These are phyloP conservation scores for Vitis vinifera DNA, from an alignment of 164 flowering plant genomes.

Conservation along the genomic window DNA sequence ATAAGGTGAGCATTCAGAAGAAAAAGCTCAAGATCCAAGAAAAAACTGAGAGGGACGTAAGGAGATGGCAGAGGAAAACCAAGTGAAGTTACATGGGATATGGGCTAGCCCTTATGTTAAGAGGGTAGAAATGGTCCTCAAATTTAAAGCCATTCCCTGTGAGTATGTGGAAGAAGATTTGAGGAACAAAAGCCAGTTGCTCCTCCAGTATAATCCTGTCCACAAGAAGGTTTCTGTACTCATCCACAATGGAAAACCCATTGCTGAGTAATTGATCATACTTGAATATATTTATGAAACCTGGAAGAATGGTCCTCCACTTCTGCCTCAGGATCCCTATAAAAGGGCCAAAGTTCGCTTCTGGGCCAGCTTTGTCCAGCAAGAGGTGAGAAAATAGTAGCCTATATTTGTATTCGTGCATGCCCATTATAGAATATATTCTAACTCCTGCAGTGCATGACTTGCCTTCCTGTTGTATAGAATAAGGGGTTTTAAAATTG, in stretches of 20 bases:
- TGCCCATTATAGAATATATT: not conserved
- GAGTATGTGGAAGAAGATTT: slow-evolving; percentile 38
- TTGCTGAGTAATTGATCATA: slow-evolving; percentile 33
- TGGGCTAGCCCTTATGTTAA: slow-evolving; percentile 19
- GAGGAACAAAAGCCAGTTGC: slow-evolving; percentile 23
- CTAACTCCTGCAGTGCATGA: too few relatives aligned
- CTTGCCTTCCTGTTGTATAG: too few relatives aligned
- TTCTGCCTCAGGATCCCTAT: slow-evolving; percentile 37
- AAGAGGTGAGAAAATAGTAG: slow-evolving; percentile 16
- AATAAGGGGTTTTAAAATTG: too few relatives aligned
- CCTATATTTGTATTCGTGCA: not conserved
- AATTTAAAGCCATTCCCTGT: slow-evolving; percentile 24
- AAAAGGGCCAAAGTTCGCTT: slow-evolving; percentile 34
- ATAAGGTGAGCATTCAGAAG: too few relatives aligned
- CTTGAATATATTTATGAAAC: slow-evolving; percentile 40
- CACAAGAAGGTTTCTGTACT: slow-evolving; percentile 38
- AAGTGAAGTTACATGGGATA: slow-evolving; percentile 19
- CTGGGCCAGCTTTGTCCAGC: slow-evolving; percentile 31
- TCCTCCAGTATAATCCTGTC: slow-evolving; percentile 36
- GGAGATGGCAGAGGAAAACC: slow-evolving; percentile 13
- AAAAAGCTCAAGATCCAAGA: too few relatives aligned
- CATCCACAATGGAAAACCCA: slow-evolving; percentile 26
- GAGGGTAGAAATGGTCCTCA: slow-evolving; percentile 33
- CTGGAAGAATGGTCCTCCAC: slow-evolving; percentile 25
- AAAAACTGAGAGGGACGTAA: too few relatives aligned